A percentile compares a stretch with the other conserved stretches of the same genome.
phyloP scores from a whole-genome alignment of 495 filamentous ascomycete genomes.

The Podospora anserina region DNA sequence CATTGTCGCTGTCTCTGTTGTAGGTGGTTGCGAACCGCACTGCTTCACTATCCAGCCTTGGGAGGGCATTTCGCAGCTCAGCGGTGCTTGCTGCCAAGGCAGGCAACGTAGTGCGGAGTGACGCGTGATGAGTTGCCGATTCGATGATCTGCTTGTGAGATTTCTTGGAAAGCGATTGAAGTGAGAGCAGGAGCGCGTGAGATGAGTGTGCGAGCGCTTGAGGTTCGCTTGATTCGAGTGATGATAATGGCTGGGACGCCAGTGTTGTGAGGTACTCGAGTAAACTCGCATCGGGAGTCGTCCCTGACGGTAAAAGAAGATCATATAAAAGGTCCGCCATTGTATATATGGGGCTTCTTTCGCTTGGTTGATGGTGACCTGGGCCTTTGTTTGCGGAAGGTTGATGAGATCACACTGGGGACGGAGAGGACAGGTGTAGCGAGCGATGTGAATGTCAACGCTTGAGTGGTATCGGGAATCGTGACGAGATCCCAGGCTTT shows the following conservation, averaged over 20 bases:
- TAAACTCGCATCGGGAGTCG: constrained; percentile 62
- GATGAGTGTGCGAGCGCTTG: constrained; percentile 75
- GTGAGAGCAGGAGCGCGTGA: constrained; percentile 77
- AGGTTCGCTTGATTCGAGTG: constrained; percentile 70
- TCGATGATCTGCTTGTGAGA: constrained; percentile 86
- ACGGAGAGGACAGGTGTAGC: neutral
- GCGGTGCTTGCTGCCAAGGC: constrained; percentile 60
- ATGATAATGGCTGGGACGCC: constrained; percentile 71
- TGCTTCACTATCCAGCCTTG: constrained; percentile 74
- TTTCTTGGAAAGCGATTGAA: constrained; percentile 85
- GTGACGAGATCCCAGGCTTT: neutral
- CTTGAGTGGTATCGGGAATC: neutral
- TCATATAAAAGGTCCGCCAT: constrained; percentile 40
- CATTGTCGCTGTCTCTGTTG: constrained; percentile 65
- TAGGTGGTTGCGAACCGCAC: constrained; percentile 80
- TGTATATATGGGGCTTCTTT: neutral
- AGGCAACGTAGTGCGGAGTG: constrained; percentile 64
- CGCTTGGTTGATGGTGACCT: neutral
- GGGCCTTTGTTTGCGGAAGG: neutral
- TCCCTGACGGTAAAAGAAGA: constrained; percentile 24
- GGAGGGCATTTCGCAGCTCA: constrained; percentile 67
- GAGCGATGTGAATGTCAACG: neutral
- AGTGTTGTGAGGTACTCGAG: constrained; percentile 77
- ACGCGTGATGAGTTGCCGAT: constrained; percentile 72
- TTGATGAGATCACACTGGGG: neutral